Conservation (phyloP, 179 eudicot genomes). For the Carnegiea gigantea region DNA sequence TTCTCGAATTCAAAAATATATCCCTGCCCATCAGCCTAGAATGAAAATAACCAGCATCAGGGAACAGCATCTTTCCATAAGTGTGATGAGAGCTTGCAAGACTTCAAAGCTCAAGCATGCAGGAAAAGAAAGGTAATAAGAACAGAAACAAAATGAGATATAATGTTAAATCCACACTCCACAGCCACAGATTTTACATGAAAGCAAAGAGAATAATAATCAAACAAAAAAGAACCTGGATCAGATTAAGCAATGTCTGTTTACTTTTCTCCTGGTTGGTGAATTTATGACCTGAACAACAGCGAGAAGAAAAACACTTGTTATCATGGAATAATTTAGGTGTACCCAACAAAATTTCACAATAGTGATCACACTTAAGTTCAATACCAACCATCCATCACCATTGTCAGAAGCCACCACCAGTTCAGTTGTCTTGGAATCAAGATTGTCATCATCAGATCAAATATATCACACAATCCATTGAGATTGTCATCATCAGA, state of each 20-base stretch:
- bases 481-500: background rate
- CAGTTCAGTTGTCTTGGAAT: background rate
- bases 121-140: background rate
- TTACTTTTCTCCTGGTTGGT: constrained; percentile 10
- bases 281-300: background rate
- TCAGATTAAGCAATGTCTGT: constrained; percentile 12
- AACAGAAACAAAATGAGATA: background rate
- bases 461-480: background rate
- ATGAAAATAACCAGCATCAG: constrained; percentile 10
- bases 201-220: background rate
- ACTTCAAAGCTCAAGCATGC: background rate
- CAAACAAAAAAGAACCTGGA: background rate
- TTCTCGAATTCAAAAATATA: constrained; percentile 83
- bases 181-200: background rate
- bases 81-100: background rate
- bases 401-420: background rate
- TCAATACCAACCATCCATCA: background rate
- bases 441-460: background rate
- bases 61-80: background rate
- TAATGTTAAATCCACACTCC: background rate
- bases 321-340: background rate
- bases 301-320: background rate
- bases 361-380: background rate
- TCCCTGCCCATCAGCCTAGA: constrained; percentile 49
- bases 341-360: background rate